Percentiles rank a stretch among this genome's conserved stretches.
Conservation (phyloP, 2,329 filamentous ascomycete species). For the Lachnellula occidentalis region DNA sequence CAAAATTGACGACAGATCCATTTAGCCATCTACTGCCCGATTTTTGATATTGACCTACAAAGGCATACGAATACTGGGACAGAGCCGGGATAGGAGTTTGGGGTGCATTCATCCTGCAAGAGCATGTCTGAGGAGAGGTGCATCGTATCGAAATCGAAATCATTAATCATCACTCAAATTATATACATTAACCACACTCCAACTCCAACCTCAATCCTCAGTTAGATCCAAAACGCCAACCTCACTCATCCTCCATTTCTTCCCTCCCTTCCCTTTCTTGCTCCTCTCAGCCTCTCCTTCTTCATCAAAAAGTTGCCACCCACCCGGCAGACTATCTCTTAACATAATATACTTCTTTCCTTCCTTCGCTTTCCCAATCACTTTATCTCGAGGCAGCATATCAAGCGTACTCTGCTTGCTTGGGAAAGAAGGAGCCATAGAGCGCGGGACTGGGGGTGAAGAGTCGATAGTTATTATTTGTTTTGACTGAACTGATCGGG, state of each 20-base stretch:
- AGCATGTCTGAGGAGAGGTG: too few relatives aligned
- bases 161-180: background rate
- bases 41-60: too few relatives aligned
- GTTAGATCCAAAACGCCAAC: constrained; percentile 26
- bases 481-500: background rate
- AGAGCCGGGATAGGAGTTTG: too few relatives aligned
- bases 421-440: too few relatives aligned
- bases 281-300: constrained; percentile 8
- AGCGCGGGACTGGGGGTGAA: background rate
- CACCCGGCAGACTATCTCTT: constrained; percentile 32
- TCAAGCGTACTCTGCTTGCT: background rate
- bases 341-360: constrained; percentile 25
- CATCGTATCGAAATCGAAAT: background rate
- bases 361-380: constrained; percentile 1
- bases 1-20: too few relatives aligned
- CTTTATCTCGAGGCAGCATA: background rate
- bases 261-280: background rate
- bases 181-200: background rate
- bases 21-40: too few relatives aligned
- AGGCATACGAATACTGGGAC: too few relatives aligned
- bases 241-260: constrained; percentile 20
- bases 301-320: constrained; percentile 29
- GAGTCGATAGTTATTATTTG: background rate
- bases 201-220: constrained; percentile 3
- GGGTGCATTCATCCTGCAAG: too few relatives aligned